A percentile compares a stretch with the other conserved stretches of the same genome.
Evolutionary conservation across 306 rosid species (phyloP).

Genomic region (Clitoria ternatea): DNA sequence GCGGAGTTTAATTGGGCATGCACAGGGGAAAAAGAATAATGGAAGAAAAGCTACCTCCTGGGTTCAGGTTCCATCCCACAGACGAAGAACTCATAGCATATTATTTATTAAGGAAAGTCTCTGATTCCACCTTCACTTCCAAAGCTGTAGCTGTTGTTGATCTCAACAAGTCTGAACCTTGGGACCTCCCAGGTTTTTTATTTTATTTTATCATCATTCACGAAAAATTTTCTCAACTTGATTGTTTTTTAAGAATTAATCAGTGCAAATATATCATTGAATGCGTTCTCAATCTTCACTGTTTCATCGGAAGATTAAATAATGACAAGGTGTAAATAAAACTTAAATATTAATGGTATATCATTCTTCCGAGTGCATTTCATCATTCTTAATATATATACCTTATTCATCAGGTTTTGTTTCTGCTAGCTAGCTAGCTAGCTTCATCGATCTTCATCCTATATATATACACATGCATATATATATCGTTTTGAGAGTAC

Average conservation of each 20-base stretch:
- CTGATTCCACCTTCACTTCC: slow-evolving; percentile 52
- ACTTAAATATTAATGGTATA: neutral
- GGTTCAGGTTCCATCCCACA: slow-evolving; percentile 86
- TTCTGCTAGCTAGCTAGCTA: too few relatives aligned
- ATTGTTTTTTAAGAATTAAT: neutral
- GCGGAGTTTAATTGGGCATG: neutral
- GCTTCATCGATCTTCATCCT: neutral
- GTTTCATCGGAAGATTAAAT: neutral
- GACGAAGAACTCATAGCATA: slow-evolving; percentile 71
- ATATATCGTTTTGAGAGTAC: neutral
- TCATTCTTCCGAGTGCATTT: slow-evolving; percentile 29
- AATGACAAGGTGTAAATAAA: neutral
- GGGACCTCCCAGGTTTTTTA: slow-evolving; percentile 85
- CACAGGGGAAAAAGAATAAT: too few relatives aligned
- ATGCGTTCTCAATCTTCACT: neutral
- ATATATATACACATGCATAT: neutral
- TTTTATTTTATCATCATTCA: neutral
- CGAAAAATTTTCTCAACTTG: too few relatives aligned
- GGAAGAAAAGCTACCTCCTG: slow-evolving; percentile 77
- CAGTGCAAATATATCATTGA: neutral
- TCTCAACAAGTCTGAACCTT: slow-evolving; percentile 81
- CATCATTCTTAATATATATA: neutral
- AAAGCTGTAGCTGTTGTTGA: slow-evolving; percentile 68
- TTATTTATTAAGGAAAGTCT: slow-evolving; percentile 57
- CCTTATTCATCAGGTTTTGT: neutral